Evolutionary conservation across 257 asterid genomes (phyloP), one percentile per base, ranked within the genome.

Genomic region (Ocimum tenuiflorum): DNA sequence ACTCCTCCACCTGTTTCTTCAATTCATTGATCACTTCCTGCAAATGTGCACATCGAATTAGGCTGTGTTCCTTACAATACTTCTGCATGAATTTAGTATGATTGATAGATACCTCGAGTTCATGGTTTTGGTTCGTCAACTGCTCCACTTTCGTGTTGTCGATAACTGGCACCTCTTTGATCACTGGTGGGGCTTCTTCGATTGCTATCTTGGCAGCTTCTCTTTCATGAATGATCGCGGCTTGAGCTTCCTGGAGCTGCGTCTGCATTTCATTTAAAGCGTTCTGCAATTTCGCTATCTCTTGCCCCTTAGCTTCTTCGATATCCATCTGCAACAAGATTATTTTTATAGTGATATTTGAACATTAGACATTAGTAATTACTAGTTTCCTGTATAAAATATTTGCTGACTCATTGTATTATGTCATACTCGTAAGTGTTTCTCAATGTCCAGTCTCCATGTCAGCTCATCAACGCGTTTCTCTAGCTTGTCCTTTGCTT

Each of bases 401-500:
- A 39, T 43, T 33, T 43, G 31, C 18, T 13, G 47, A n/a, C 24
- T 69, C 38, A 57, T 18, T 49, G 15, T 45, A 36, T 46, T 69
- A 47, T 53, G 50, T 65, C 70, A 11, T 76, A 91, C 98, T 72
- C 96, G 77, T 47, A 89, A 75, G 81, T 86, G 95, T 83, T 87
- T 91, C 81, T 91, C 98, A 33, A 91, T 75, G 61, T 91, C 96
- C 60, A 91, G 67, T 77, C 95, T 75, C 97, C 96, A 89, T 15
- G 97, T 85, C 20, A 91, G 81, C 83, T 91, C 98, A 46, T 91
- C 96, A 1, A 91, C 97, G 14, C 95, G 95, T 79, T 89, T 89
- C 72, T 89, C 97, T 61, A 91, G 86, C 83, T 89, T 91, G 82
- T 87, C 96, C 78, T 91, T 91, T 9, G 95, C 97, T 85, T 89